phyloP scores from a whole-genome alignment of 768 basidiomycete species.

The Lactifluus volemus region DNA sequence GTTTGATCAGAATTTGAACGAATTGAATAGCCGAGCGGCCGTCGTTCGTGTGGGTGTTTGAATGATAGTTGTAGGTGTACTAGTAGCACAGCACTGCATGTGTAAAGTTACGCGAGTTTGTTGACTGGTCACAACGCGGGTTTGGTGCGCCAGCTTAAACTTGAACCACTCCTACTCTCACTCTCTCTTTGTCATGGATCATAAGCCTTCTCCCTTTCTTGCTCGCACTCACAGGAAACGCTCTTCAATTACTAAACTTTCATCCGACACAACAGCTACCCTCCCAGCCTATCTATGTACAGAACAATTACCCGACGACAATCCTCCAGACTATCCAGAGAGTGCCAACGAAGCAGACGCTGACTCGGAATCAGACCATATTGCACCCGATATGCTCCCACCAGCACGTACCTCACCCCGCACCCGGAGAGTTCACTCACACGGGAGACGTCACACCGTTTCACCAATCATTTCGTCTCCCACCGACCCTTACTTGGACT shows the following conservation, averaged over 20 bases:
- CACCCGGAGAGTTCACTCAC: slow-evolving; percentile 30
- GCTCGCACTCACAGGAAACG: slow-evolving; percentile 43
- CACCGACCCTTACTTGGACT: slow-evolving; percentile 56
- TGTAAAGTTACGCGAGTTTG: too few relatives aligned
- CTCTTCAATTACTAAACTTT: slow-evolving; percentile 46
- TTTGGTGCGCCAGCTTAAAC: neutral
- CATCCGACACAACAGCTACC: slow-evolving; percentile 56
- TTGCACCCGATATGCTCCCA: slow-evolving; percentile 24
- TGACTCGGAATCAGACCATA: slow-evolving; percentile 53
- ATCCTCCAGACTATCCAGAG: slow-evolving; percentile 68
- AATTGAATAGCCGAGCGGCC: neutral
- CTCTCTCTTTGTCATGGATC: neutral
- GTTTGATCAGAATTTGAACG: slow-evolving; percentile 9
- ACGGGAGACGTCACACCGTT: slow-evolving; percentile 22
- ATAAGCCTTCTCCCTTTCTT: slow-evolving; percentile 17
- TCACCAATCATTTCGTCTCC: slow-evolving; percentile 22
- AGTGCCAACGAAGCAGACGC: slow-evolving; percentile 72
- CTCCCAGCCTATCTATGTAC: slow-evolving; percentile 52
- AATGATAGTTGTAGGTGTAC: neutral
- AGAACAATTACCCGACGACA: slow-evolving; percentile 38
- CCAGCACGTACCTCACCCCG: slow-evolving; percentile 23
- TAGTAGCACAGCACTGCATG: too few relatives aligned
- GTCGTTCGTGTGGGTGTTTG: slow-evolving; percentile 9
- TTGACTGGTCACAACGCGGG: too few relatives aligned
- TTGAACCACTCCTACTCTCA: neutral